These are phyloP conservation scores for Aspergillus fumigatus DNA, from an alignment of 2,329 filamentous ascomycete species.

Conservation along the genomic window DNA sequence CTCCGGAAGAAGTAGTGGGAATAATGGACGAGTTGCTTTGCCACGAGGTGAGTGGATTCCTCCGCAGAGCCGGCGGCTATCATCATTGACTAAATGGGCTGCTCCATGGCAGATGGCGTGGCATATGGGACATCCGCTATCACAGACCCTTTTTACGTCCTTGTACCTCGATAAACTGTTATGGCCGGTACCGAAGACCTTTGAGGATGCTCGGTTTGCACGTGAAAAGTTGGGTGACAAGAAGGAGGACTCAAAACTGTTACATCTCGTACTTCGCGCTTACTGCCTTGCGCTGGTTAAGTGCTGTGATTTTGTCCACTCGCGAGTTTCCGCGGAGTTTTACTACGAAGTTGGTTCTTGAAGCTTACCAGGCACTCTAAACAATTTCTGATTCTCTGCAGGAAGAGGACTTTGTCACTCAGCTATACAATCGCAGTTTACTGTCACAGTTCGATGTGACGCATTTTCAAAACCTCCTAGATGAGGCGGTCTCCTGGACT, in stretches of 20 bases:
- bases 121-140: conserved; percentile 93
- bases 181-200: conserved; percentile 59
- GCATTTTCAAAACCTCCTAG: conserved; percentile 53
- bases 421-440: conserved; percentile 78
- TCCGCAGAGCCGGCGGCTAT: no score
- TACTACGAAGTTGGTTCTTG: conserved; percentile 70
- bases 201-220: conserved; percentile 63
- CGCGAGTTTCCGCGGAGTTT: conserved; percentile 73
- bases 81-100: conserved; percentile 6
- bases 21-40: conserved; percentile 92
- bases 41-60: conserved; percentile 61
- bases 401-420: conserved; percentile 96
- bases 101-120: conserved; percentile 69
- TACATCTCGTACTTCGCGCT: conserved; percentile 65
- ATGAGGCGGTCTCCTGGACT: conserved; percentile 53
- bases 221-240: conserved; percentile 22
- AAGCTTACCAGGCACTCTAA: neutral
- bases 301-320: conserved; percentile 72
- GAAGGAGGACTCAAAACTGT: conserved; percentile 41
- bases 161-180: conserved; percentile 82
- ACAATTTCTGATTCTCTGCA: conserved; percentile 33
- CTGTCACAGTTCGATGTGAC: conserved; percentile 59
- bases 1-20: conserved; percentile 77
- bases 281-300: conserved; percentile 86
- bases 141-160: conserved; percentile 90